These are phyloP conservation scores for Salix koriyanagi DNA, from an alignment of 345 rosid genomes.

Conservation along the genomic window DNA sequence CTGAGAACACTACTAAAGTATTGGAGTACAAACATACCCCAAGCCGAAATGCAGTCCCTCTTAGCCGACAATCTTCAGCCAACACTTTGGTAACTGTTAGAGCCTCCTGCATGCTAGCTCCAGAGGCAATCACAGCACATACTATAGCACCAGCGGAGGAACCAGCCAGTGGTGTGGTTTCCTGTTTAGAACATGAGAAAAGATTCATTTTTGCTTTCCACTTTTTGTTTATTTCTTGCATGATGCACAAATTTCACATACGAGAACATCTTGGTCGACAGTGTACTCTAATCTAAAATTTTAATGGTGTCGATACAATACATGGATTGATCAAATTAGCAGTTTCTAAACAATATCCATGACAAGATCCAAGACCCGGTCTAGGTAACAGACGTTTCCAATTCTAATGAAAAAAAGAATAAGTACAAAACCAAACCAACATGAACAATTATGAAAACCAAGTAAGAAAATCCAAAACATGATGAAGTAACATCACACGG, in stretches of 20 bases:
- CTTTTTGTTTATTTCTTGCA: background rate
- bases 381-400: background rate
- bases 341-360: background rate
- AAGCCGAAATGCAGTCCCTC: slow-evolving; percentile 89
- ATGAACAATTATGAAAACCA: background rate
- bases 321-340: background rate
- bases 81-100: slow-evolving; percentile 60
- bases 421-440: background rate
- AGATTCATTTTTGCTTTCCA: background rate
- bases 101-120: slow-evolving; percentile 68
- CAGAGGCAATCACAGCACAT: slow-evolving; percentile 82
- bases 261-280: background rate
- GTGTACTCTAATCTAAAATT: too few relatives aligned
- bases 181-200: slow-evolving; percentile 39
- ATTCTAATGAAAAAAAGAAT: background rate
- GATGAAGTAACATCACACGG: background rate
- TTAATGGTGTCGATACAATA: background rate
- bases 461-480: background rate
- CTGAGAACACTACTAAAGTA: background rate
- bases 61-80: slow-evolving; percentile 73
- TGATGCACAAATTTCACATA: background rate
- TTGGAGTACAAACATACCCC: slow-evolving; percentile 53
- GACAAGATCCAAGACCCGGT: background rate
- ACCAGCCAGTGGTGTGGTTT: slow-evolving; percentile 88
- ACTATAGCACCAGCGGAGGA: slow-evolving; percentile 92